Evolutionary conservation across 768 basidiomycete genomes (phyloP).

Genomic region (Agrocybe pediades): DNA sequence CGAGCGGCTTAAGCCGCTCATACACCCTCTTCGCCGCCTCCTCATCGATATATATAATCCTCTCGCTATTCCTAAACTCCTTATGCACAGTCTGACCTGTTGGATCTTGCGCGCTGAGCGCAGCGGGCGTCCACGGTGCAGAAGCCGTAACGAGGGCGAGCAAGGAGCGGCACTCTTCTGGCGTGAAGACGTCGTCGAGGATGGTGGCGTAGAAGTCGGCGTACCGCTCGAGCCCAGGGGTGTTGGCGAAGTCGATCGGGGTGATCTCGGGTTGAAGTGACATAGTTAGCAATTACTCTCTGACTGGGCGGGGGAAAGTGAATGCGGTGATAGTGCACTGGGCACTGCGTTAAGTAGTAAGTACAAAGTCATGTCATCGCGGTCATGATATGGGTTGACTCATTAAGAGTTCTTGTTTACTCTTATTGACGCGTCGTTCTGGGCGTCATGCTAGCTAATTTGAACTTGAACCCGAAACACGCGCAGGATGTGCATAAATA

Average conservation of each 20-base stretch:
- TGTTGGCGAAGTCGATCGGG: slow-evolving; percentile 31
- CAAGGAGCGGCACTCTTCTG: slow-evolving; percentile 35
- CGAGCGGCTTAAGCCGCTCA: slow-evolving; percentile 31
- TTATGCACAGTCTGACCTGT: slow-evolving; percentile 28
- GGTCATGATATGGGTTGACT: too few relatives aligned
- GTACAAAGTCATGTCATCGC: too few relatives aligned
- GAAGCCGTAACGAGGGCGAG: slow-evolving; percentile 28
- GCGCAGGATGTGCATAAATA: too few relatives aligned
- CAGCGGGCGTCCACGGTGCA: slow-evolving; percentile 34
- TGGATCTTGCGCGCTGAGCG: slow-evolving; percentile 23
- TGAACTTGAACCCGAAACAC: too few relatives aligned
- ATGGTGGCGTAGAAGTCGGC: slow-evolving; percentile 35
- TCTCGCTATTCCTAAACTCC: slow-evolving; percentile 37
- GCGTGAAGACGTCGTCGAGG: slow-evolving; percentile 38
- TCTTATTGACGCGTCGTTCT: too few relatives aligned
- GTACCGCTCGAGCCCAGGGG: slow-evolving; percentile 30
- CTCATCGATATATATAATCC: slow-evolving; percentile 32
- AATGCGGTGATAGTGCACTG: too few relatives aligned
- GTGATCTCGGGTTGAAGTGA: slow-evolving; percentile 5
- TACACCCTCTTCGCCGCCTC: slow-evolving; percentile 29
- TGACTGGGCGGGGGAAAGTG: too few relatives aligned
- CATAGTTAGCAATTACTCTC: too few relatives aligned
- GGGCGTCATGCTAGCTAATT: too few relatives aligned
- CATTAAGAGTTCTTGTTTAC: too few relatives aligned
- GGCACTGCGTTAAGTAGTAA: too few relatives aligned